phyloP scores from a whole-genome alignment of 805 yeast genomes.

The Lipomyces sp. region DNA sequence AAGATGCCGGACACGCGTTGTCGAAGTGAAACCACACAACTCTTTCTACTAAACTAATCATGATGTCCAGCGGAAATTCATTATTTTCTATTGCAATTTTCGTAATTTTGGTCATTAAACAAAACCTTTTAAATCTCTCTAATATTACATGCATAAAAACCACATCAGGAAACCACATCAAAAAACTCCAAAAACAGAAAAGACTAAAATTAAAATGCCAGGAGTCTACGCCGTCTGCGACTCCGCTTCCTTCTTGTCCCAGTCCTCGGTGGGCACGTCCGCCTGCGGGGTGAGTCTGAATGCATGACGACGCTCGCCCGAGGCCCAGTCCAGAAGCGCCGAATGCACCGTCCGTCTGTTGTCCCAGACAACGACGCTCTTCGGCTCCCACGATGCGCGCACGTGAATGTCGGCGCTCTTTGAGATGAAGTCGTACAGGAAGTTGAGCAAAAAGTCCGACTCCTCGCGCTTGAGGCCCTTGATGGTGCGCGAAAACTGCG shows the following conservation, averaged over 20 bases:
- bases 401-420: slow-evolving; percentile 47
- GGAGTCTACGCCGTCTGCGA: too few species aligned
- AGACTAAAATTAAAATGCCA: too few species aligned
- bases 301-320: slow-evolving; percentile 64
- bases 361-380: slow-evolving; percentile 53
- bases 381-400: slow-evolving; percentile 52
- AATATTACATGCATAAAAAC: too few species aligned
- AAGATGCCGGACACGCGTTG: too few species aligned
- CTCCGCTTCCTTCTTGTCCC: slow-evolving; percentile 1
- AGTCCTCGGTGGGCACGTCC: slow-evolving; percentile 51
- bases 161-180: too few species aligned
- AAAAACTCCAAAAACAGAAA: background rate
- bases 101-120: too few species aligned
- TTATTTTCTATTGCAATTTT: background rate
- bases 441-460: slow-evolving; percentile 56
- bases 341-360: slow-evolving; percentile 51
- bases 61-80: too few species aligned
- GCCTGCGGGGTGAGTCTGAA: slow-evolving; percentile 74
- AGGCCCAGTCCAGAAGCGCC: slow-evolving; percentile 55
- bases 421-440: slow-evolving; percentile 52
- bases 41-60: too few species aligned
- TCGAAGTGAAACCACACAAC: too few species aligned
- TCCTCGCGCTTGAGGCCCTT: slow-evolving; percentile 73
- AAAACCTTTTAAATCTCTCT: too few species aligned
- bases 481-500: slow-evolving; percentile 55